Conservation (phyloP, 2,329 filamentous ascomycete genomes). For the Diaporthe longicolla region DNA sequence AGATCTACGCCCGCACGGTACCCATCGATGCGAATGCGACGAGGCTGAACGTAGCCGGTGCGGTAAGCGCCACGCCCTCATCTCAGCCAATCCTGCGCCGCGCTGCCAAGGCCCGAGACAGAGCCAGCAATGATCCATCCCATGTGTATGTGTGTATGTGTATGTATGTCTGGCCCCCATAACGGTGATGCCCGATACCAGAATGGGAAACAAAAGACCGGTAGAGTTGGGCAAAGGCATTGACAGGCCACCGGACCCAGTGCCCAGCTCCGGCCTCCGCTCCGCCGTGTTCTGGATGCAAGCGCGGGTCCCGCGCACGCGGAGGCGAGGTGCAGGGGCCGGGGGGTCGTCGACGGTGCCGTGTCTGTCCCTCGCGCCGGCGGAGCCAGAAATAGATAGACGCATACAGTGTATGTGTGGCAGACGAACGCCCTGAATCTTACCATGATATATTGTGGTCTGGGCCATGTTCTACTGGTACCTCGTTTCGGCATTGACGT, state of each 20-base stretch:
- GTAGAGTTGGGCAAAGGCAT: constrained; percentile 19
- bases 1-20: neutral
- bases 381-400: neutral
- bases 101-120: neutral
- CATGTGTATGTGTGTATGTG: neutral
- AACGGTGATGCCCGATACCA: neutral
- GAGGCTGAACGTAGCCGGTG: neutral
- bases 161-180: neutral
- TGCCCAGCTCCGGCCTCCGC: constrained; percentile 29
- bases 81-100: neutral
- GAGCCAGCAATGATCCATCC: neutral
- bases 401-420: neutral
- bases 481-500: constrained; percentile 6
- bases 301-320: neutral
- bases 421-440: neutral
- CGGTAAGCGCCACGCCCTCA: neutral
- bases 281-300: constrained; percentile 3
- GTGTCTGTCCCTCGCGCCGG: neutral
- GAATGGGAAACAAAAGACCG: constrained; percentile 6
- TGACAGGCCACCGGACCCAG: constrained; percentile 3
- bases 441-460: neutral
- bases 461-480: neutral
- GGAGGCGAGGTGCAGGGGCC: neutral
- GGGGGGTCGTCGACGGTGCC: neutral
- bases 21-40: neutral